Evolutionary conservation across 306 rosid genomes (phyloP).

Genomic region (Quercus engelmannii): DNA sequence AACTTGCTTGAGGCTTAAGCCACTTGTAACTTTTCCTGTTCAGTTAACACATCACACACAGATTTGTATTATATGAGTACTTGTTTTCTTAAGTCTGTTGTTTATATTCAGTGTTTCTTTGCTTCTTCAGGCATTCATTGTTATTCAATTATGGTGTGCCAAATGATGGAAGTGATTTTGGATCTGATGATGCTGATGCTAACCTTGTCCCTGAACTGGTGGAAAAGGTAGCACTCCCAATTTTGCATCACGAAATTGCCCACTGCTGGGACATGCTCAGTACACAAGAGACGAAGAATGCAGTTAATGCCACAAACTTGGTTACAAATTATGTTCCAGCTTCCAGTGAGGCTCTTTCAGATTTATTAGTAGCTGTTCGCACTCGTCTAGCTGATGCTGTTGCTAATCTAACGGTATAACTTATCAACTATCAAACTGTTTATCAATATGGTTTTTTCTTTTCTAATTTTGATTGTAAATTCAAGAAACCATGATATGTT

Average conservation of each 20-base stretch:
- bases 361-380: slow-evolving; percentile 63
- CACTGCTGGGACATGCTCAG: slow-evolving; percentile 96
- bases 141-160: slow-evolving; percentile 67
- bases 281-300: slow-evolving; percentile 65
- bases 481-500: neutral
- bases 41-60: neutral
- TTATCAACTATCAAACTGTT: neutral
- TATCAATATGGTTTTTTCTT: neutral
- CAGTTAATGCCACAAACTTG: slow-evolving; percentile 71
- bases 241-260: slow-evolving; percentile 76
- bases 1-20: neutral
- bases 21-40: neutral
- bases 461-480: slow-evolving; percentile 2
- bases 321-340: slow-evolving; percentile 79
- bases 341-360: slow-evolving; percentile 81
- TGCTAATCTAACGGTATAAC: slow-evolving; percentile 58
- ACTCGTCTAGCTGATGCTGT: slow-evolving; percentile 82
- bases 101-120: slow-evolving; percentile 4
- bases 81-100: neutral
- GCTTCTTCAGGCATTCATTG: slow-evolving; percentile 63
- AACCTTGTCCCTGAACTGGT: slow-evolving; percentile 89
- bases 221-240: slow-evolving; percentile 91
- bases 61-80: neutral
- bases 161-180: slow-evolving; percentile 60
- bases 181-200: slow-evolving; percentile 72